Percentiles rank a stretch among this genome's conserved stretches.
phyloP scores from a whole-genome alignment of 805 yeast genomes.

The Yamadazyma akitaensis region DNA sequence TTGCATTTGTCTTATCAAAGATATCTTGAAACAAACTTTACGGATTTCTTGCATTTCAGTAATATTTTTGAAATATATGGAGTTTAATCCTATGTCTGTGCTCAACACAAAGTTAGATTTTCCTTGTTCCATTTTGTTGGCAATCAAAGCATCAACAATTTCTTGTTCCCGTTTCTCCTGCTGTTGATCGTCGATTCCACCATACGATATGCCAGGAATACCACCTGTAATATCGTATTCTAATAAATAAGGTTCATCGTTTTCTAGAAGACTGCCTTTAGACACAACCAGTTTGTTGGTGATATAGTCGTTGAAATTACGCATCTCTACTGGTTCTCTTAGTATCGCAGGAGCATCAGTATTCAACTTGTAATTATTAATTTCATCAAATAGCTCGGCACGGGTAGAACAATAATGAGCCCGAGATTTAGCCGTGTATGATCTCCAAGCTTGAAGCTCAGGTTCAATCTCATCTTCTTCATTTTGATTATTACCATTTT shows the following conservation, averaged over 20 bases:
- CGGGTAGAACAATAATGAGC: slow-evolving; percentile 72
- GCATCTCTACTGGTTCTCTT: slow-evolving; percentile 67
- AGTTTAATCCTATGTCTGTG: slow-evolving; percentile 55
- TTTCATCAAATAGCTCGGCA: slow-evolving; percentile 58
- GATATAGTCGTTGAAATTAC: slow-evolving; percentile 48
- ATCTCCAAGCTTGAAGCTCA: slow-evolving; percentile 80
- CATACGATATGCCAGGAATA: slow-evolving; percentile 60
- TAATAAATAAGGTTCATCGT: slow-evolving; percentile 61
- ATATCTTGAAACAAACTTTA: slow-evolving; percentile 81
- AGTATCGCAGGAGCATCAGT: slow-evolving; percentile 66
- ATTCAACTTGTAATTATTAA: slow-evolving; percentile 47
- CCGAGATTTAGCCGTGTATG: slow-evolving; percentile 73
- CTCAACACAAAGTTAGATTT: slow-evolving; percentile 31
- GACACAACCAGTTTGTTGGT: slow-evolving; percentile 37
- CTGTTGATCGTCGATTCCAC: slow-evolving; percentile 46
- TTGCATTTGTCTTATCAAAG: slow-evolving; percentile 87
- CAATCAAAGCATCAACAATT: slow-evolving; percentile 32
- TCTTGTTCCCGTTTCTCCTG: slow-evolving; percentile 37
- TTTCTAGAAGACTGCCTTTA: slow-evolving; percentile 47
- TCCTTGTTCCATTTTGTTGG: slow-evolving; percentile 17
- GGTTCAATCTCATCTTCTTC: slow-evolving; percentile 68
- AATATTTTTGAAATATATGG: slow-evolving; percentile 62
- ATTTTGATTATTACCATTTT: slow-evolving; percentile 37
- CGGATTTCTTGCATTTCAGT: slow-evolving; percentile 83
- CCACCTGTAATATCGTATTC: slow-evolving; percentile 87